Base-by-base conservation (phyloP, 805 yeast species). In the Schwanniomyces occidentalis region DNA sequence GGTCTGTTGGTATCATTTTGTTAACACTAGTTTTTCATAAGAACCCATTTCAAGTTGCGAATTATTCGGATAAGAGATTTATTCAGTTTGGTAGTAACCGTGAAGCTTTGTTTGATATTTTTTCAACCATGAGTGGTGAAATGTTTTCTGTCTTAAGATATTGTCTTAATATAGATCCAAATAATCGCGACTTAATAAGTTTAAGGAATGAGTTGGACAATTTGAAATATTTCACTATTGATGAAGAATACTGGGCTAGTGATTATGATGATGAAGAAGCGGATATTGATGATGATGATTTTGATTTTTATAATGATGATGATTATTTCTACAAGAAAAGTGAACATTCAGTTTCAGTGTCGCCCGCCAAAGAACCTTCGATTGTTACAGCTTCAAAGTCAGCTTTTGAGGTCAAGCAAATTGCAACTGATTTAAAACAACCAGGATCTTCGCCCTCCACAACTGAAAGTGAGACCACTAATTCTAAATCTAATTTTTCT, bases 61-160 rank as follows among this genome's bases (percentile, higher is more conserved):
- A 82, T 47, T 79, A 81, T 50, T 70, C 81, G 10, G 97, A 89
- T 62, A 85, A 85, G 52, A 65, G 90, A 32, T 90, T 89, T 58
- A 64, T 85, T 49, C 90, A 87, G 61, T 90, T 85, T 66, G 90
- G 91, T 8, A 76, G 83, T 21, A 85, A 86, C 51, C 76, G 96
- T 47, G 97, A 91, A 58, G 84, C 95, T 2, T 66, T 91, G 30
- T 89, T 88, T 62, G 98, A 91, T 62, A 85, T 89, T 26, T 91
- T 90, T 57, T 89, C 96, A 12, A 69, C 89, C 4, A 82, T 91
- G 88, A 78, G 93, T 34, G 80, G 78, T 34, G 96, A 89, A 52
- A 74, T 89, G 50, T 91, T 88, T 55, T 78, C 83, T n/a, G 95
- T 86, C 0, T 71, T 90, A 53, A 75, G 95, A 38, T 76, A 77